Percentiles rank a stretch among this genome's conserved stretches.
Conservation (phyloP, 1,284 basidiomycete genomes). For the Ganoderma resinaceum region DNA sequence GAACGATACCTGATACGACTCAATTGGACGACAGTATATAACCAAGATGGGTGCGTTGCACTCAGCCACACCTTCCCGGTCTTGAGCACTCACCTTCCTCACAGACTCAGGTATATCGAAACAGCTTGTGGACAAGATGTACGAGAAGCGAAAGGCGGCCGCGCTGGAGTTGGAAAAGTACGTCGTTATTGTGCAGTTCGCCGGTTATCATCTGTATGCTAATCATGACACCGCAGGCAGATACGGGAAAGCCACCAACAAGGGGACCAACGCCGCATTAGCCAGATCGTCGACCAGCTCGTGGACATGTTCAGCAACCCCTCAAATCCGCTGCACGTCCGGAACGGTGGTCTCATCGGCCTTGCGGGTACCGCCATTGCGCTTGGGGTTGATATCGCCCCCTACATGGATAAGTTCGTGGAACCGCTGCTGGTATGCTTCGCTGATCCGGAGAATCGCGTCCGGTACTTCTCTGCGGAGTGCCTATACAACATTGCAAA, state of each 20-base stretch:
- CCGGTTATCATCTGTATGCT: slow-evolving; percentile 15
- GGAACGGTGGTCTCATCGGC: slow-evolving; percentile 97
- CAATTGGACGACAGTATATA: neutral
- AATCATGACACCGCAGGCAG: slow-evolving; percentile 52
- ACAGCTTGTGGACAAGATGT: slow-evolving; percentile 86
- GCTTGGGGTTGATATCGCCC: slow-evolving; percentile 90
- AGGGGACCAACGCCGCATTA: slow-evolving; percentile 84
- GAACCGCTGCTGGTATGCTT: slow-evolving; percentile 94
- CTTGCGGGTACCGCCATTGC: slow-evolving; percentile 97
- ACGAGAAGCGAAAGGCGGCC: slow-evolving; percentile 96
- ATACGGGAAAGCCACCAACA: slow-evolving; percentile 87
- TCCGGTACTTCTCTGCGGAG: slow-evolving; percentile 97
- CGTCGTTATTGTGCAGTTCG: slow-evolving; percentile 3
- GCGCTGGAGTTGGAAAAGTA: slow-evolving; percentile 96
- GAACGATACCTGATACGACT: slow-evolving; percentile 10
- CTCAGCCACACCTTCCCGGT: neutral
- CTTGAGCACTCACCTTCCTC: slow-evolving; percentile 7
- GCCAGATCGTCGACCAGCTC: slow-evolving; percentile 92
- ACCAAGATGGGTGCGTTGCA: slow-evolving; percentile 27
- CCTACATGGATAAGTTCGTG: slow-evolving; percentile 94
- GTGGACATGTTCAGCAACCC: slow-evolving; percentile 90
- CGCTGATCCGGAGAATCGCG: slow-evolving; percentile 92
- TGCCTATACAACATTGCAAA: slow-evolving; percentile 99
- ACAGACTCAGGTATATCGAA: slow-evolving; percentile 71
- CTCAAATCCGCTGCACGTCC: slow-evolving; percentile 84